phyloP scores from a whole-genome alignment of 2,329 filamentous ascomycete species.

The Penicillium vulpinum region DNA sequence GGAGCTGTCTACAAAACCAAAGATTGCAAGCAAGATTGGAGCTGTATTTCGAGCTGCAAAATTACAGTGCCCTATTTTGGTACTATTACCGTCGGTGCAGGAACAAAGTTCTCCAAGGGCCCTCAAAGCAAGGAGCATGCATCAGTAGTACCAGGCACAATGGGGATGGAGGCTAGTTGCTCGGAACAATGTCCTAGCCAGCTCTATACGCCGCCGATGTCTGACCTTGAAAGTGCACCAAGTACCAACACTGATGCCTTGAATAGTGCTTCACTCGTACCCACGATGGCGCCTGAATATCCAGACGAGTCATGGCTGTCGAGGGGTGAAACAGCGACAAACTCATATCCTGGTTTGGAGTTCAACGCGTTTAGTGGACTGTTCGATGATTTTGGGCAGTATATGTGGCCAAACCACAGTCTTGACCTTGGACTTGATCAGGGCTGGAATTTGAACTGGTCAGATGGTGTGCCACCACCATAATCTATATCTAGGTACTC shows the following conservation, averaged over 20 bases:
- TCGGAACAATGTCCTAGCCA: constrained; percentile 15
- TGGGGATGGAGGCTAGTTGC: neutral
- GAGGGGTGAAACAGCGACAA: constrained; percentile 19
- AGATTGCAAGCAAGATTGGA: constrained; percentile 20
- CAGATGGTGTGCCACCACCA: constrained; percentile 19
- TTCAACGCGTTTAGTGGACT: constrained; percentile 24
- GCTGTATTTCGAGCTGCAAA: constrained; percentile 32
- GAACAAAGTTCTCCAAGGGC: constrained; percentile 31
- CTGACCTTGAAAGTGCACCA: constrained; percentile 17
- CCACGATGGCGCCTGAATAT: constrained; percentile 8
- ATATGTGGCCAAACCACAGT: constrained; percentile 28
- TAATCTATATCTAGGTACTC: neutral
- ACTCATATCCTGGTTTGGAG: constrained; percentile 24
- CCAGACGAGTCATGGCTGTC: constrained; percentile 22
- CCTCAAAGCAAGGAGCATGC: constrained; percentile 11
- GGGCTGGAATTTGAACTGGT: constrained; percentile 44
- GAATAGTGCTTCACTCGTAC: neutral
- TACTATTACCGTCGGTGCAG: constrained; percentile 40
- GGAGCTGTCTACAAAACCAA: constrained; percentile 35
- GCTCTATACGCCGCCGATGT: constrained; percentile 29
- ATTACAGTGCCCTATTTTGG: constrained; percentile 51
- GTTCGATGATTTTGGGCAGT: constrained; percentile 27
- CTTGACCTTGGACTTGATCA: constrained; percentile 41
- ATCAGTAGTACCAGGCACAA: constrained; percentile 10
- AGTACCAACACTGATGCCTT: neutral